Percentiles rank a stretch among this genome's conserved stretches.
These are phyloP conservation scores for Carallia brachiata DNA, from an alignment of 345 rosid genomes.

Conservation along the genomic window DNA sequence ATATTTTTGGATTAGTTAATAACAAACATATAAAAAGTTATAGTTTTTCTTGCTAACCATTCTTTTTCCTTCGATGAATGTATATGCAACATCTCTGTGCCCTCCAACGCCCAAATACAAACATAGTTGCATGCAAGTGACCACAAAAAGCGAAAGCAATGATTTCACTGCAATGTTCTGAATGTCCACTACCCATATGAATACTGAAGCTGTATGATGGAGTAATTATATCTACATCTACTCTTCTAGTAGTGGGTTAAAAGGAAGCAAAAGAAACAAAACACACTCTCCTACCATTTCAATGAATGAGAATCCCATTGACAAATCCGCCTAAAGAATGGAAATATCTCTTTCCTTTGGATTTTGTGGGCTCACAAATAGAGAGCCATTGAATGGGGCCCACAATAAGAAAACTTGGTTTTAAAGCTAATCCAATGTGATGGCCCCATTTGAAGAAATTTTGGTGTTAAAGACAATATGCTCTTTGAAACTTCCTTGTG, in stretches of 20 bases:
- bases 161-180: constrained; percentile 29
- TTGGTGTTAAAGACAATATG: constrained; percentile 34
- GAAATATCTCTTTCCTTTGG: constrained; percentile 56
- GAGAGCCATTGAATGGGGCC: constrained; percentile 33
- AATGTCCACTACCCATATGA: constrained; percentile 27
- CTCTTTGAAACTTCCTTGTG: constrained; percentile 35
- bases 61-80: neutral
- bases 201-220: constrained; percentile 51
- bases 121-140: constrained; percentile 39
- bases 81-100: neutral
- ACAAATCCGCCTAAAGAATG: constrained; percentile 39
- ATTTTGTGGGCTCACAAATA: constrained; percentile 54
- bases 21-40: no score
- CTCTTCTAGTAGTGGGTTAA: constrained; percentile 26
- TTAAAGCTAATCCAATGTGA: constrained; percentile 39
- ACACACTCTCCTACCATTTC: constrained; percentile 27
- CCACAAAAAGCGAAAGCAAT: constrained; percentile 38
- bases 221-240: constrained; percentile 39
- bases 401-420: constrained; percentile 37
- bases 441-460: constrained; percentile 47
- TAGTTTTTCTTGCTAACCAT: neutral
- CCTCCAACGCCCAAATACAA: neutral
- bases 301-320: constrained; percentile 28
- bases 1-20: no score
- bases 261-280: constrained; percentile 18